Evolutionary conservation across 164 flowering plant species (phyloP).

Genomic region (Magnolia kwangsiensis): DNA sequence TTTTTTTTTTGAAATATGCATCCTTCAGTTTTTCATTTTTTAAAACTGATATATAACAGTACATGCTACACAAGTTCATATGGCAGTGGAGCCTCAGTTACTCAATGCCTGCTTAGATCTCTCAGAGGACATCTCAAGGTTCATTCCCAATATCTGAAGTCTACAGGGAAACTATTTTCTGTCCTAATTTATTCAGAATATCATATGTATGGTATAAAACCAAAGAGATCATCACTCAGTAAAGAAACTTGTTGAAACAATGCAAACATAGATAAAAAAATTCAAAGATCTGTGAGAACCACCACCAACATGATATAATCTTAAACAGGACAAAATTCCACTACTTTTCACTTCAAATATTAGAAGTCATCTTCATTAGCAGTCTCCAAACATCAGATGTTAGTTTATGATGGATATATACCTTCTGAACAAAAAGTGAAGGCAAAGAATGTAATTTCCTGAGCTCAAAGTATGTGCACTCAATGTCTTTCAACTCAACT

Average conservation of each 20-base stretch:
- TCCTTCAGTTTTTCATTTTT: too few species aligned
- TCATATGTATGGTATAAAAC: not conserved
- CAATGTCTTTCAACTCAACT: constrained; percentile 16
- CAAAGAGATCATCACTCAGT: not conserved
- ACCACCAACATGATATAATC: constrained; percentile 2
- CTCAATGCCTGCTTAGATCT: too few species aligned
- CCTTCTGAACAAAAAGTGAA: constrained; percentile 31
- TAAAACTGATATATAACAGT: too few species aligned
- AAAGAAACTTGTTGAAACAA: not conserved
- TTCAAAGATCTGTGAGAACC: not conserved
- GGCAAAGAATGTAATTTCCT: constrained; percentile 27
- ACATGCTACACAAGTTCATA: too few species aligned
- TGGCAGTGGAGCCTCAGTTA: too few species aligned
- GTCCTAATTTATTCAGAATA: not conserved
- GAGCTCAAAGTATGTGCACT: constrained; percentile 17
- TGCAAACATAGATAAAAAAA: not conserved
- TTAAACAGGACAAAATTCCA: constrained; percentile 13
- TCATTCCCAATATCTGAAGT: not conserved
- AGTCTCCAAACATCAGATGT: constrained; percentile 16
- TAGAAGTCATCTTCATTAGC: constrained; percentile 4
- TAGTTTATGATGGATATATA: constrained; percentile 23
- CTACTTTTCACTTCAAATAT: constrained; percentile 1
- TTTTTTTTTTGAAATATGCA: too few species aligned
- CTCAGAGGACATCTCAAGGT: too few species aligned
- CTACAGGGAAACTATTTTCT: not conserved